Evolutionary conservation across 177 flowering plant species (phyloP).

Genomic region (Tripterygium wilfordii): DNA sequence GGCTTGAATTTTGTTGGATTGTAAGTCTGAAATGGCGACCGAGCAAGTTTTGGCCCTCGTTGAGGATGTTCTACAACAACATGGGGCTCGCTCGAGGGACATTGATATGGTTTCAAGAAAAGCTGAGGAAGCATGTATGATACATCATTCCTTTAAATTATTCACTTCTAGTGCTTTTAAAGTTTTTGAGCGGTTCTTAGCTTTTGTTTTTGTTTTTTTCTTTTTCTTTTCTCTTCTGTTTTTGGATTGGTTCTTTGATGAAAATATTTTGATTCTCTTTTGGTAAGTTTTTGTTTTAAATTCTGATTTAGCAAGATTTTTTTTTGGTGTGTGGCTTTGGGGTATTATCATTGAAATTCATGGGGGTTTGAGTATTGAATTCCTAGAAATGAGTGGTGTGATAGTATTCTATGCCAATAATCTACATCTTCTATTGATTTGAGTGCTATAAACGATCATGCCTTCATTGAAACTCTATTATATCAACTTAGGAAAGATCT

Average conservation of each 20-base stretch:
- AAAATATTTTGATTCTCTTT: background rate
- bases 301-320: background rate
- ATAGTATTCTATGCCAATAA: too few relatives aligned
- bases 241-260: background rate
- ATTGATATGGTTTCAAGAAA: conserved; percentile 57
- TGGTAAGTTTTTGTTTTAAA: background rate
- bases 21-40: conserved; percentile 30
- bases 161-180: background rate
- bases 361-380: too few relatives aligned
- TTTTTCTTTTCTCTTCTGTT: too few relatives aligned
- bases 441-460: too few relatives aligned
- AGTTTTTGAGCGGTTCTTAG: background rate
- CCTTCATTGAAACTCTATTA: too few relatives aligned
- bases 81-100: conserved; percentile 41
- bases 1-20: background rate
- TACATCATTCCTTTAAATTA: background rate
- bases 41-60: conserved; percentile 40
- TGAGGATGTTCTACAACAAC: conserved; percentile 73
- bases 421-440: too few relatives aligned
- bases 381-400: too few relatives aligned
- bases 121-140: conserved; percentile 79
- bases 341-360: too few relatives aligned
- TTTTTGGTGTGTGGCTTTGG: too few relatives aligned
- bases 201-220: background rate
- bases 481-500: too few relatives aligned